A percentile compares a stretch with the other conserved stretches of the same genome.
phyloP scores from a whole-genome alignment of 1,284 basidiomycete species.

The Ganoderma meredithae region DNA sequence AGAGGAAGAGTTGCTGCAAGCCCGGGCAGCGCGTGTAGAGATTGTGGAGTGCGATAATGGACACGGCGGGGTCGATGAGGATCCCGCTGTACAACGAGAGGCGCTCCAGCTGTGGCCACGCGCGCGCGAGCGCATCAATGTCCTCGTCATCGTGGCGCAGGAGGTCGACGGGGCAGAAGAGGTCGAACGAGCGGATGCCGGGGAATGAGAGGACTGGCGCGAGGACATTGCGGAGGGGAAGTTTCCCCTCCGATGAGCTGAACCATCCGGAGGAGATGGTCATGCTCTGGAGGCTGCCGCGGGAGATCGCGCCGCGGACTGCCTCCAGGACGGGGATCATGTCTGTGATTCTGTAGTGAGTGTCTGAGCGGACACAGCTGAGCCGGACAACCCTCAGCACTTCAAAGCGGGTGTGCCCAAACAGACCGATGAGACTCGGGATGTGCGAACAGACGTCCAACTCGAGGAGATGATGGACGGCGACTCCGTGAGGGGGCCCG shows the following conservation, averaged over 20 bases:
- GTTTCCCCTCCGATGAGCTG: background rate
- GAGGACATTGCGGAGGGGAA: background rate
- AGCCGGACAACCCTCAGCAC: background rate
- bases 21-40: background rate
- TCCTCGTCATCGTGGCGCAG: background rate
- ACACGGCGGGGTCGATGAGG: background rate
- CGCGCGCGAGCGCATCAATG: background rate
- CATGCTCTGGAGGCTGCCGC: background rate
- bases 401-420: background rate
- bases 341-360: background rate
- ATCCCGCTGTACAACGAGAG: background rate
- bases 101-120: background rate
- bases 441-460: background rate
- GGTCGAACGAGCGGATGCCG: background rate
- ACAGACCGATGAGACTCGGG: background rate
- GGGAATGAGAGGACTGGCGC: background rate
- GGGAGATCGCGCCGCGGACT: background rate
- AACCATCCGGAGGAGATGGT: background rate
- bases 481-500: background rate
- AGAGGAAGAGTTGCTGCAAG: background rate
- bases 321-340: background rate
- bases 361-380: background rate
- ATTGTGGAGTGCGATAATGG: background rate
- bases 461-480: background rate
- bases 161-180: background rate